phyloP scores from a whole-genome alignment of 176 grass and related monocot genomes.

The Carex myosuroides region DNA sequence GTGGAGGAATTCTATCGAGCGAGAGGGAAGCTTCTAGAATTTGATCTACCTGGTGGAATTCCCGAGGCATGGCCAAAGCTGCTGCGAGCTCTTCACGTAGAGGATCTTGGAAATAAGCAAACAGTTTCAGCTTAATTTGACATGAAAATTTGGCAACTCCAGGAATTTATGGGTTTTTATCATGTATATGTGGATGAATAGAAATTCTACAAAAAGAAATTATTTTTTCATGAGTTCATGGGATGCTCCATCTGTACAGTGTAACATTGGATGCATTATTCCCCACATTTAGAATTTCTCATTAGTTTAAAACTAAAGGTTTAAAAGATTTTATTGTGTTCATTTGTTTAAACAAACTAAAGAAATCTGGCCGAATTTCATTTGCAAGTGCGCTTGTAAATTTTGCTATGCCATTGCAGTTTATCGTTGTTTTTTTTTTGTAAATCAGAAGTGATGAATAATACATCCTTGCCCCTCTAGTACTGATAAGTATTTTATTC shows the following conservation, averaged over 20 bases:
- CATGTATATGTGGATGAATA: background rate
- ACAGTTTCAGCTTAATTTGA: conserved; percentile 48
- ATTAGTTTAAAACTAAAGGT: background rate
- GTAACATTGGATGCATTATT: background rate
- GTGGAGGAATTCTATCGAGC: conserved; percentile 80
- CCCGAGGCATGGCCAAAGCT: conserved; percentile 80
- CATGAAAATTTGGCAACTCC: background rate
- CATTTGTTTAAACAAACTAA: background rate
- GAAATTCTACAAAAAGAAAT: background rate
- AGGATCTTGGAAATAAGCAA: conserved; percentile 50
- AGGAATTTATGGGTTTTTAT: background rate
- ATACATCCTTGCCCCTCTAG: background rate
- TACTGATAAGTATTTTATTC: background rate
- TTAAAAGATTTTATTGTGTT: background rate
- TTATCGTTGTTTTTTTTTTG: background rate
- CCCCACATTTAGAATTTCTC: background rate
- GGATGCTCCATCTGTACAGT: background rate
- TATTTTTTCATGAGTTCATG: background rate
- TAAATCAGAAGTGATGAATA: no score
- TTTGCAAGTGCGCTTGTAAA: background rate
- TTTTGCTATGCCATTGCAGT: background rate
- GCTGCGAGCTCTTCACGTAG: conserved; percentile 61
- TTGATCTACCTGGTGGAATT: conserved; percentile 81
- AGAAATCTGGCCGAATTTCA: background rate
- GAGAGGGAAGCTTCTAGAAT: conserved; percentile 72